These are phyloP conservation scores for Aspergillus flavus DNA, from an alignment of 2,329 filamentous ascomycete genomes.

Conservation along the genomic window DNA sequence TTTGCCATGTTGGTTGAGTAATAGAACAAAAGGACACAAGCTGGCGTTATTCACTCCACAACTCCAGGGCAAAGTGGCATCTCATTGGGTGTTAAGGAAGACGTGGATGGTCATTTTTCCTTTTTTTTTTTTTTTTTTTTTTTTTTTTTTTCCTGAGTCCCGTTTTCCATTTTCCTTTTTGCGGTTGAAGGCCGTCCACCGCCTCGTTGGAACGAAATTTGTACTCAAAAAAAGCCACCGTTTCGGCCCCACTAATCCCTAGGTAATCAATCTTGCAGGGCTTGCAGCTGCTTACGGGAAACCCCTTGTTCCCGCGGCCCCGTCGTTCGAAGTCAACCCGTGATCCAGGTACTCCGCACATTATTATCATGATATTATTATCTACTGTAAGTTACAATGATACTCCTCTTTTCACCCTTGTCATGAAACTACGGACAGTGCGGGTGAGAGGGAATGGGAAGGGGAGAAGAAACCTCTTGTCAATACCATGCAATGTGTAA, in stretches of 20 bases:
- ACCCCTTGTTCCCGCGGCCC: slow-evolving; percentile 25
- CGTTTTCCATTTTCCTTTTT: background rate
- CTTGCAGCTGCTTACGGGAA: slow-evolving; percentile 20
- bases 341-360: slow-evolving; percentile 11
- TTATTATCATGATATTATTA: background rate
- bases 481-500: background rate
- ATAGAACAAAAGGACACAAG: slow-evolving; percentile 14
- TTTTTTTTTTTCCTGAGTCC: background rate
- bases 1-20: slow-evolving; percentile 18
- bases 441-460: background rate
- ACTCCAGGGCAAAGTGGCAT: slow-evolving; percentile 7
- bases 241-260: slow-evolving; percentile 26
- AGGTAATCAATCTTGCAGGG: slow-evolving; percentile 29
- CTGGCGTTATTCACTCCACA: slow-evolving; percentile 20
- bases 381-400: background rate
- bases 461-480: background rate
- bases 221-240: slow-evolving; percentile 20
- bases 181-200: slow-evolving; percentile 8
- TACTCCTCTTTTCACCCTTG: background rate
- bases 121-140: too few species aligned
- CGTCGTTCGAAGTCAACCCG: slow-evolving; percentile 24
- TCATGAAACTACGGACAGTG: background rate
- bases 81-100: slow-evolving; percentile 4
- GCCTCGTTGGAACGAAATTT: slow-evolving; percentile 13
- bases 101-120: background rate